These are phyloP conservation scores for Colletotrichum sp. DNA, from an alignment of 2,329 filamentous ascomycete genomes.

Conservation along the genomic window DNA sequence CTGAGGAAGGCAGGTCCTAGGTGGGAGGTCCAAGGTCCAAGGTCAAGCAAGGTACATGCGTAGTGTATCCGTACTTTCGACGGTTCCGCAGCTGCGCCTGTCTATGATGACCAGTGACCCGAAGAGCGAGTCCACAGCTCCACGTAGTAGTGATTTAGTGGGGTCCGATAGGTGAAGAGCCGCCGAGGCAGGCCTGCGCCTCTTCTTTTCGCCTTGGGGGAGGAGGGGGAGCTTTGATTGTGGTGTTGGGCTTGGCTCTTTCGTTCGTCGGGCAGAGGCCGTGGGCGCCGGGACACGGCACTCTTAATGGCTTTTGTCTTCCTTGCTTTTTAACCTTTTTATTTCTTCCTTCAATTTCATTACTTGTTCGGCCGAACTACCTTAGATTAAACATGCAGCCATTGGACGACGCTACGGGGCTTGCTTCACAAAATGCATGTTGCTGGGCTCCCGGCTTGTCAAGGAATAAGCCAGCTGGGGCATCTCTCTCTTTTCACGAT, in stretches of 20 bases:
- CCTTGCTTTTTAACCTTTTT: background rate
- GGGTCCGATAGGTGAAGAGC: conserved; percentile 10
- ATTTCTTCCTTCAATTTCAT: background rate
- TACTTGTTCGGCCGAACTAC: background rate
- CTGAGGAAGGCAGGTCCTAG: background rate
- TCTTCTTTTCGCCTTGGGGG: background rate
- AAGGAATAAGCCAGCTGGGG: background rate
- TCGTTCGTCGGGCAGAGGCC: background rate
- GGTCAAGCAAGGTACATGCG: background rate
- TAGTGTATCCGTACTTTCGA: background rate
- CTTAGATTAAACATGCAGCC: background rate
- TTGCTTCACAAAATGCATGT: background rate
- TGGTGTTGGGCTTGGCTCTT: background rate
- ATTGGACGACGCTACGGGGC: background rate
- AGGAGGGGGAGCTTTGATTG: background rate
- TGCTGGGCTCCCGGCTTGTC: background rate
- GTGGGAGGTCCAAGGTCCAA: background rate
- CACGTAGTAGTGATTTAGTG: conserved; percentile 15
- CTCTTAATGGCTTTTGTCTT: background rate
- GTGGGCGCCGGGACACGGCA: background rate
- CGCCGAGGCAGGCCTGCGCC: conserved; percentile 15
- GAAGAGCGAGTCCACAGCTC: conserved; percentile 4
- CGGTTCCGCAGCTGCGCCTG: background rate
- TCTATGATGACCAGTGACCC: background rate
- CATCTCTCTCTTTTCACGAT: background rate